Evolutionary conservation across 2,329 filamentous ascomycete species (phyloP).

Genomic region (Neopestalotiopsis sp.): DNA sequence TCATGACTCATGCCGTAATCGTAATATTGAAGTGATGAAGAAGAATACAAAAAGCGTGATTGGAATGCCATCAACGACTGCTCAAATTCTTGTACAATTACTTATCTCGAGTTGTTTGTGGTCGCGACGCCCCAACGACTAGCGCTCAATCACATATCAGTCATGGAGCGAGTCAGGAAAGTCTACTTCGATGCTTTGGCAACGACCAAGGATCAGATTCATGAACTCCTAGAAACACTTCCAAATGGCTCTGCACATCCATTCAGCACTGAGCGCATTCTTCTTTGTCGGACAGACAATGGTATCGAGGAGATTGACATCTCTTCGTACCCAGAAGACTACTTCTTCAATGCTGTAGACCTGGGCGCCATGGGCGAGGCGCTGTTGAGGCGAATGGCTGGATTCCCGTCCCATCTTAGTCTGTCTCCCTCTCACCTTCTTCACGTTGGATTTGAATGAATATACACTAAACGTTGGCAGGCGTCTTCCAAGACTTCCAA

Average conservation of each 20-base stretch:
- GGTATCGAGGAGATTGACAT: conserved; percentile 29
- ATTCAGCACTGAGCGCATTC: not conserved
- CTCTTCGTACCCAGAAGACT: conserved; percentile 29
- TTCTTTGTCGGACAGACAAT: conserved; percentile 15
- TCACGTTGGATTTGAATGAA: not conserved
- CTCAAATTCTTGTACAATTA: not conserved
- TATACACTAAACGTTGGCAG: conserved; percentile 13
- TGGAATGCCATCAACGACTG: not conserved
- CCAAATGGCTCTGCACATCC: not conserved
- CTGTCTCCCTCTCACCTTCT: not conserved
- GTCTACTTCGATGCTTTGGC: conserved; percentile 31
- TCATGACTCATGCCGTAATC: not conserved
- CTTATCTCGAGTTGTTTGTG: not conserved
- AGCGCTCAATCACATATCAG: not conserved
- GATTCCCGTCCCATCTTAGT: conserved; percentile 24
- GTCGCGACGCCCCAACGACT: not conserved
- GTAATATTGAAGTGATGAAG: not conserved
- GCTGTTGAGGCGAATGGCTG: conserved; percentile 27
- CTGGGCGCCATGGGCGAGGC: conserved; percentile 30
- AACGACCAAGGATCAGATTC: conserved; percentile 26
- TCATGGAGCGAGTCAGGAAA: conserved; percentile 28
- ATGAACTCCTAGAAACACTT: conserved; percentile 20
- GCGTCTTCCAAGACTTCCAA: conserved; percentile 26
- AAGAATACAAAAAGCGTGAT: not conserved
- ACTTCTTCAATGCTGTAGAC: conserved; percentile 32